Base-by-base conservation (phyloP, 192 early-diverging fungal genomes). In the Backusella psychrophila region DNA sequence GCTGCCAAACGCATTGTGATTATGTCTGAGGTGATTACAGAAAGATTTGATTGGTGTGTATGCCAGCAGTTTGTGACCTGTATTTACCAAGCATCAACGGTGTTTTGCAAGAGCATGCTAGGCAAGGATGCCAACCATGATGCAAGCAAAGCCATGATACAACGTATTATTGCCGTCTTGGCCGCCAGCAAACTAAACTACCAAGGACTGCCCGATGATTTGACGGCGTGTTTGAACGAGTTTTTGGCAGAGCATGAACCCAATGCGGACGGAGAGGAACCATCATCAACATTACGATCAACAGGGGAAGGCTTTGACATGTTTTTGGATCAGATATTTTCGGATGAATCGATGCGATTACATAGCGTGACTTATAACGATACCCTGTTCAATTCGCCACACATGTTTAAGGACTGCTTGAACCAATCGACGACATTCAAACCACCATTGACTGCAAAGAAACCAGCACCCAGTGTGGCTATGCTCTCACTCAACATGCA, bases 61-160 rank as follows among this genome's bases (percentile, higher is more conserved):
- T 80, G 68, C 8, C 78, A 80, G 66, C 74, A 80, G n/a, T 80
- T 80, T 49, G 68, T 80, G 21, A 72, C 53, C 19, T 80, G 78
- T 21, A 29, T 80, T 0, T 80, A 80, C 52, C 78, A 80, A 52
- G 74, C 78, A 6, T 75, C 74, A 15, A 80, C 74, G 1, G 68
- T 80, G 6, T 74, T 75, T 26, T 80, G 78, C 59, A 66, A 74
- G 15, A 80, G 70, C 34, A 66, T 59, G 34, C 38, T 33, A 5
- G 53, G 33, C 3, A 59, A 75, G 12, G 73, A 66, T 53, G 49
- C 52, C 15, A 34, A 33, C 8, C 12, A 39, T 5, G 2, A 38
- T 36, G 44, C 49, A n/a, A 71, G 77, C 6, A 29, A 73, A 6
- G 23, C 49, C 21, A 82, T 78, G 73, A 74, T 82, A 29, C 39